A percentile compares a stretch with the other conserved stretches of the same genome.
Conservation (phyloP, 2,329 filamentous ascomycete genomes). For the Fusarium drepaniforme region DNA sequence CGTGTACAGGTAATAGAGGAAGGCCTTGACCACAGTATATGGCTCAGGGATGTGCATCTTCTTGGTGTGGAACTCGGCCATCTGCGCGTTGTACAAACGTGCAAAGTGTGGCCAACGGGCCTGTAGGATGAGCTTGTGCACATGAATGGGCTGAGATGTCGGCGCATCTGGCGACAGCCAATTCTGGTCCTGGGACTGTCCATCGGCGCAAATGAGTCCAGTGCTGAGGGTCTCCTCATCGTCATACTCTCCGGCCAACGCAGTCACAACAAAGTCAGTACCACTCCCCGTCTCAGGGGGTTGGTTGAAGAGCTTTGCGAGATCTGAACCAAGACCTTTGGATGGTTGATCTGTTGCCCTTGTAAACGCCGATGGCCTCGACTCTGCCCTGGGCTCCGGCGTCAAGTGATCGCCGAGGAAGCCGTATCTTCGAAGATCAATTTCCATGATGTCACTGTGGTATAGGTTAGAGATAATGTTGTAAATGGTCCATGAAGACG, state of each 20-base stretch:
- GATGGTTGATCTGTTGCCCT: constrained; percentile 67
- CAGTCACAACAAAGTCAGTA: constrained; percentile 92
- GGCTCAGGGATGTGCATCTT: constrained; percentile 98
- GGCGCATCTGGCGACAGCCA: constrained; percentile 73
- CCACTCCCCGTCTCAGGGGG: constrained; percentile 87
- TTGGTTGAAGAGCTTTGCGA: constrained; percentile 89
- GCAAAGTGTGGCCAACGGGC: constrained; percentile 98
- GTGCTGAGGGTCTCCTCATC: constrained; percentile 72
- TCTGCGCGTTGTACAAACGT: constrained; percentile 90
- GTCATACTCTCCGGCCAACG: constrained; percentile 81
- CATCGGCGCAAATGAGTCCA: constrained; percentile 60
- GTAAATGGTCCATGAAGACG: background rate
- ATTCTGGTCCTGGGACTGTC: constrained; percentile 58
- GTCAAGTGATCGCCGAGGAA: constrained; percentile 84
- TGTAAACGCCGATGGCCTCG: constrained; percentile 61
- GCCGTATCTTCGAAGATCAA: constrained; percentile 92
- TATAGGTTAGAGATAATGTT: constrained; percentile 31
- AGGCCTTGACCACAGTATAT: constrained; percentile 92
- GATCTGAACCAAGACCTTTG: constrained; percentile 82
- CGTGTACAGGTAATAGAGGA: constrained; percentile 96
- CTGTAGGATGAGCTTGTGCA: constrained; percentile 94
- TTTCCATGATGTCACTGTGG: constrained; percentile 84
- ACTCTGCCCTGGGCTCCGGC: constrained; percentile 64
- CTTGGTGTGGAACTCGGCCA: constrained; percentile 97
- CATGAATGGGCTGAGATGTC: constrained; percentile 88